Evolutionary conservation across 2,329 filamentous ascomycete species (phyloP), one percentile per base, ranked within the genome.

Genomic region (Sarocladium oryzae): DNA sequence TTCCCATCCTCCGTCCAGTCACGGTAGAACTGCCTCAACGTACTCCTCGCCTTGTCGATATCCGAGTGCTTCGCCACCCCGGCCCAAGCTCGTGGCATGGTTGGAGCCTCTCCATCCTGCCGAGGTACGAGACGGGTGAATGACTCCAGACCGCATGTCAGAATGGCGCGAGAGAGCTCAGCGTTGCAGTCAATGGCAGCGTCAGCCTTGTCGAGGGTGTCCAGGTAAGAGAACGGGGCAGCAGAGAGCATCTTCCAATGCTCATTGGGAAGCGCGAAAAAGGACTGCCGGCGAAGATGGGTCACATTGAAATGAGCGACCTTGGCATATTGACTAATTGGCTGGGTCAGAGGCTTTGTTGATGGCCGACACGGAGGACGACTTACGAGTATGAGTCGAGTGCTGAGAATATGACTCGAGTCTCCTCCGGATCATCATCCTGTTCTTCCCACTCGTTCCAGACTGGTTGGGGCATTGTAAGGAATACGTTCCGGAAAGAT

Each of bases 31-130:
- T 99, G 93, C 10, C 92, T 84, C 49, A 99, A 77, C 2, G 91
- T 97, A 61, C 89, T 95, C 55, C 90, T 81, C 2, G 92, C 91
- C 69, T 97, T 99, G 64, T 95, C 89, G 50, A 95, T 74, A 61
- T 97, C 92, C 20, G 74, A 74, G 23, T 82, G 70, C 38, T 84
- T 91, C 13, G 90, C 86, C 28, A 81, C 75, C 4, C 81, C 84
- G 18, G 81, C 76, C 85, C 90, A 91, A 40, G 84, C 76, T 11
- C 75, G 70, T 24, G 81, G 79, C 58, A 84, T 73, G 21, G 60
- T 62, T 0, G 70, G 69, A 32, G 71, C 67, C 1, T 70, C 66
- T 50, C 71, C 67, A 18, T 68, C 64, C 8, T 66, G 59, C 28
- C 65, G 61, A 3, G 58, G 50, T 10, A 64, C 54, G 18, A 73